Percentiles rank a stretch among this genome's conserved stretches.
These are phyloP conservation scores for Tephrocybe rancida DNA, from an alignment of 768 basidiomycete genomes.

Conservation along the genomic window DNA sequence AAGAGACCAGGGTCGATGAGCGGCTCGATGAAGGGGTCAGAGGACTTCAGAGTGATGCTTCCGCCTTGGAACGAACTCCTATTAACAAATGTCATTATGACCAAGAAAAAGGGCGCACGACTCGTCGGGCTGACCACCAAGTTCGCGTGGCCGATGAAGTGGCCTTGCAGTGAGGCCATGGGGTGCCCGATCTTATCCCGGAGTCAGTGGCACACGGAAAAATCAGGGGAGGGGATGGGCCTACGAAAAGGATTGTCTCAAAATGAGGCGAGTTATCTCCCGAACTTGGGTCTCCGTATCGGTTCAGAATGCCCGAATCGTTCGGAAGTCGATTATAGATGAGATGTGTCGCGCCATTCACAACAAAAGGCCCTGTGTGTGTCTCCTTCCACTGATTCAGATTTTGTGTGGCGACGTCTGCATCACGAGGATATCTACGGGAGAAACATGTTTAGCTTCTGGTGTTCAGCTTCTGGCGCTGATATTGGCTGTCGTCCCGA, in stretches of 20 bases:
- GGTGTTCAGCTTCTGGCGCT: not conserved
- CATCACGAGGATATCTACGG: not conserved
- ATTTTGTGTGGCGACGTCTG: not conserved
- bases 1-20: slow-evolving; percentile 50
- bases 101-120: not conserved
- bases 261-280: slow-evolving; percentile 6
- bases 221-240: not conserved
- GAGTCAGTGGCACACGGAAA: not conserved
- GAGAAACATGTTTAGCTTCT: not conserved
- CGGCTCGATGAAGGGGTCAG: slow-evolving; percentile 42
- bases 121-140: not conserved
- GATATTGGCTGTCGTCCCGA: slow-evolving; percentile 2
- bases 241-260: not conserved
- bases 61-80: slow-evolving; percentile 21
- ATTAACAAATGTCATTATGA: not conserved
- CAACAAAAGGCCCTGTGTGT: not conserved
- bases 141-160: not conserved
- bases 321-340: slow-evolving; percentile 23
- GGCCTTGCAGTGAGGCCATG: not conserved
- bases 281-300: not conserved
- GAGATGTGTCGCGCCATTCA: slow-evolving; percentile 16
- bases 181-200: not conserved
- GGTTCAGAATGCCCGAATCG: not conserved
- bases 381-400: slow-evolving; percentile 16
- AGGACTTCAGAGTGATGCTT: slow-evolving; percentile 34